A percentile compares a stretch with the other conserved stretches of the same genome.
These are phyloP conservation scores for Eucalyptus regnans DNA, from an alignment of 345 rosid genomes.

Conservation along the genomic window DNA sequence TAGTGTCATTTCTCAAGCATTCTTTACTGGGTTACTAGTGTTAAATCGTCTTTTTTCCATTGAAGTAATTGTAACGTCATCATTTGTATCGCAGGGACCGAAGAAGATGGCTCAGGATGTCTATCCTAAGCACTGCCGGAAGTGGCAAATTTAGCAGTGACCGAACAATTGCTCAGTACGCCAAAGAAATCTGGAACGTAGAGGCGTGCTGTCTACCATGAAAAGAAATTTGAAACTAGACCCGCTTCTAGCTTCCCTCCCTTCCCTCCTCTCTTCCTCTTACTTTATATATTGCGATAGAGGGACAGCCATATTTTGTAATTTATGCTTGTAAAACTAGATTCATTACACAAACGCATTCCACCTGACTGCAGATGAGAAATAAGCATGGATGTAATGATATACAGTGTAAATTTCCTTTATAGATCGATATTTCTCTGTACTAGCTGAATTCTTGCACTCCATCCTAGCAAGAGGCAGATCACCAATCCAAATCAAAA, in stretches of 20 bases:
- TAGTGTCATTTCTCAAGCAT: background rate
- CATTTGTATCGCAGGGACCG: conserved; percentile 38
- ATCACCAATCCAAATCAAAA: background rate
- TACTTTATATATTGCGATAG: background rate
- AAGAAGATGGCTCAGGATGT: conserved; percentile 79
- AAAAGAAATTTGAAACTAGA: background rate
- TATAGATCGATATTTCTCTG: background rate
- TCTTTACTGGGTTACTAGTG: background rate
- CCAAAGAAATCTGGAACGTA: conserved; percentile 88
- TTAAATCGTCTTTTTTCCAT: background rate
- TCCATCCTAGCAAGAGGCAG: background rate
- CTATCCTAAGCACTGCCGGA: conserved; percentile 88
- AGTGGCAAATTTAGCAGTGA: conserved; percentile 93
- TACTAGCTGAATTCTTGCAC: background rate
- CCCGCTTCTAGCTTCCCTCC: background rate
- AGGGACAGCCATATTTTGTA: background rate
- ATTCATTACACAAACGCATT: background rate
- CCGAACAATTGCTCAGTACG: conserved; percentile 76
- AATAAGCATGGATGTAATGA: background rate
- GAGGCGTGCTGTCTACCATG: conserved; percentile 65
- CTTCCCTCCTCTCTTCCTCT: background rate
- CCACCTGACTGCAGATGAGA: background rate
- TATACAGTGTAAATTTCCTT: background rate
- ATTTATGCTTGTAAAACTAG: background rate
- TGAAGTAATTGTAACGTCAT: background rate